These are phyloP conservation scores for Euphrasia confusa DNA, from an alignment of 257 asterid species.

Conservation along the genomic window DNA sequence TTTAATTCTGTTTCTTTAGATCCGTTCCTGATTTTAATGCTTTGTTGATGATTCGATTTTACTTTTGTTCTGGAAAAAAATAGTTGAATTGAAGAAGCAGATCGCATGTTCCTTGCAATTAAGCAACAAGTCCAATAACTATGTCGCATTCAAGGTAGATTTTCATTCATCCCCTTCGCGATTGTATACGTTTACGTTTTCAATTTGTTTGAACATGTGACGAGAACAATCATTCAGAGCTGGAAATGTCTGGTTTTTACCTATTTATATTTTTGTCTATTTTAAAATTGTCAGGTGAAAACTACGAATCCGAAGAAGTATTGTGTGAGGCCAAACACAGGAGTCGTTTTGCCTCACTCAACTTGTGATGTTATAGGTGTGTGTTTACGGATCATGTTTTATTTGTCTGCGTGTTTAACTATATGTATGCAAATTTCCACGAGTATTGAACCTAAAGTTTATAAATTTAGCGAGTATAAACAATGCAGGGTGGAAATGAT, in stretches of 20 bases:
- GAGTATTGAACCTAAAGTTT: not conserved
- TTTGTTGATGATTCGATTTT: slow-evolving; percentile 10
- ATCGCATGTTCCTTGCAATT: slow-evolving; percentile 73
- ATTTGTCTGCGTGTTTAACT: not conserved
- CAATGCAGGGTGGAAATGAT: not conserved
- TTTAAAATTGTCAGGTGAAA: slow-evolving; percentile 42
- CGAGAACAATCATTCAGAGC: slow-evolving; percentile 2
- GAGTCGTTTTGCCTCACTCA: slow-evolving; percentile 51
- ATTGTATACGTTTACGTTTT: not conserved
- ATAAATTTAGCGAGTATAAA: slow-evolving; percentile 11
- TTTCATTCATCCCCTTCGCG: not conserved
- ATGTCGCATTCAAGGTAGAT: slow-evolving; percentile 78
- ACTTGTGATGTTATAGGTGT: slow-evolving; percentile 45
- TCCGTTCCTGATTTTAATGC: slow-evolving; percentile 20
- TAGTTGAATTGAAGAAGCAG: slow-evolving; percentile 85
- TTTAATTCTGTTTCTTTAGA: slow-evolving; percentile 26
- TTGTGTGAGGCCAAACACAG: slow-evolving; percentile 68
- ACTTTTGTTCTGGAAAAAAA: slow-evolving; percentile 16
- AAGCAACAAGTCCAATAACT: slow-evolving; percentile 53
- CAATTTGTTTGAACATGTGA: not conserved
- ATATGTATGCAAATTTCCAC: not conserved
- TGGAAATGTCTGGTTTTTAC: slow-evolving; percentile 16
- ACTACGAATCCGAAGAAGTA: slow-evolving; percentile 73
- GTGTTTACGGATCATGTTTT: not conserved
- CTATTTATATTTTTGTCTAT: not conserved